Percentiles rank a stretch among this genome's conserved stretches.
These are phyloP conservation scores for Lotus japonicus DNA, from an alignment of 306 rosid genomes.

Conservation along the genomic window DNA sequence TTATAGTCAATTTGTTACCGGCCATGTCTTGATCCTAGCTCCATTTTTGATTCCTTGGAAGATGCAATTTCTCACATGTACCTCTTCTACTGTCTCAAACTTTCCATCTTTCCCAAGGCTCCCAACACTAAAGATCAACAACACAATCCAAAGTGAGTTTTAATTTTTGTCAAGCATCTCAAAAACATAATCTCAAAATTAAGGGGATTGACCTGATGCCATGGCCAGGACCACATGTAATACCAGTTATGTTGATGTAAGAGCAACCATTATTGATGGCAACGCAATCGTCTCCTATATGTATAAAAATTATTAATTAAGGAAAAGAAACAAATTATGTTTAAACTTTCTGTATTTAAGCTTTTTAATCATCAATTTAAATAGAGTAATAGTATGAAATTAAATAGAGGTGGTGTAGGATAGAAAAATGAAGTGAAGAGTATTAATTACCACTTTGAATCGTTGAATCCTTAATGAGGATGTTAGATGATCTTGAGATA, in stretches of 20 bases:
- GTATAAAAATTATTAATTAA: no score
- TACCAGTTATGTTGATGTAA: constrained; percentile 26
- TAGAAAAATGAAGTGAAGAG: no score
- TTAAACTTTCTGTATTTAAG: no score
- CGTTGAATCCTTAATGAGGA: background rate
- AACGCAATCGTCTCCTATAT: constrained; percentile 50
- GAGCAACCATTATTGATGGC: constrained; percentile 32
- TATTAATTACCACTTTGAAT: constrained; percentile 30
- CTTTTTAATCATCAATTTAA: no score
- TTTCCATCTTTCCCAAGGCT: constrained; percentile 36
- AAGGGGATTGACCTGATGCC: constrained; percentile 37
- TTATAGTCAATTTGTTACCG: constrained; percentile 2
- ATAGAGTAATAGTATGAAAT: no score
- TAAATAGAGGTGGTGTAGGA: background rate
- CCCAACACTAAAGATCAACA: constrained; percentile 32
- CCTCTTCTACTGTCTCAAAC: constrained; percentile 28
- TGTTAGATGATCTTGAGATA: constrained; percentile 16
- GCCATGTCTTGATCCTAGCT: constrained; percentile 56
- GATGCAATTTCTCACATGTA: constrained; percentile 38
- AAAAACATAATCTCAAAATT: no score
- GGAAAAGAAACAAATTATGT: no score
- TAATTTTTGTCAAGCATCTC: no score
- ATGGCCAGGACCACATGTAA: constrained; percentile 55
- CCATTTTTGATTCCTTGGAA: constrained; percentile 36
- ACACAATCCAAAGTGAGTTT: background rate